These are phyloP conservation scores for Rhizoclosmatium sp. DNA, from an alignment of 192 early-diverging fungal genomes.

Conservation along the genomic window DNA sequence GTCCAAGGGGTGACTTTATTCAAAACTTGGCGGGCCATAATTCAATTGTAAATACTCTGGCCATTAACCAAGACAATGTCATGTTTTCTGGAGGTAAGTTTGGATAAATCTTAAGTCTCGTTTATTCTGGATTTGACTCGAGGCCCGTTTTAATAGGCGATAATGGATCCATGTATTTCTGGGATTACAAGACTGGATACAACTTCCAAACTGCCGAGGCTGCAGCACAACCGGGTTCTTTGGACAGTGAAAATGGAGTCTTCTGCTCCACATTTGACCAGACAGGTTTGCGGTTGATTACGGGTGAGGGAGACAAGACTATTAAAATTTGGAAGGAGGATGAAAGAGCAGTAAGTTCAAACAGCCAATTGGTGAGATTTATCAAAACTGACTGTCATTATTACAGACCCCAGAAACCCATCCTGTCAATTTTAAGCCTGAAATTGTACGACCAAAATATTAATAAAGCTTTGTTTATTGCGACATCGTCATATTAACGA, in stretches of 20 bases:
- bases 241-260: conserved; percentile 95
- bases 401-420: conserved; percentile 57
- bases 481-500: background rate
- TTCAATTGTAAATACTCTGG: conserved; percentile 89
- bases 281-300: conserved; percentile 93
- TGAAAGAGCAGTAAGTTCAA: conserved; percentile 66
- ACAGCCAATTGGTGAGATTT: background rate
- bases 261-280: conserved; percentile 96
- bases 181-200: conserved; percentile 96
- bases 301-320: conserved; percentile 98
- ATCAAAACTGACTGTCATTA: background rate
- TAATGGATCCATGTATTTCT: conserved; percentile 96
- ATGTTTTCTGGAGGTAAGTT: conserved; percentile 87
- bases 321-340: conserved; percentile 98
- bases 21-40: conserved; percentile 90
- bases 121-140: background rate
- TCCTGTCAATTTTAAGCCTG: conserved; percentile 55
- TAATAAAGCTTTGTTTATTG: conserved; percentile 13
- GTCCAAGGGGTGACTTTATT: conserved; percentile 92
- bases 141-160: conserved; percentile 64
- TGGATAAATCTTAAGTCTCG: background rate
- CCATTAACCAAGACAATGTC: conserved; percentile 91
- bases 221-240: conserved; percentile 91
- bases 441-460: conserved; percentile 33
- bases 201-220: conserved; percentile 93